These are phyloP conservation scores for Aegilops sharonensis DNA, from an alignment of 176 grass and related monocot genomes.

Conservation along the genomic window DNA sequence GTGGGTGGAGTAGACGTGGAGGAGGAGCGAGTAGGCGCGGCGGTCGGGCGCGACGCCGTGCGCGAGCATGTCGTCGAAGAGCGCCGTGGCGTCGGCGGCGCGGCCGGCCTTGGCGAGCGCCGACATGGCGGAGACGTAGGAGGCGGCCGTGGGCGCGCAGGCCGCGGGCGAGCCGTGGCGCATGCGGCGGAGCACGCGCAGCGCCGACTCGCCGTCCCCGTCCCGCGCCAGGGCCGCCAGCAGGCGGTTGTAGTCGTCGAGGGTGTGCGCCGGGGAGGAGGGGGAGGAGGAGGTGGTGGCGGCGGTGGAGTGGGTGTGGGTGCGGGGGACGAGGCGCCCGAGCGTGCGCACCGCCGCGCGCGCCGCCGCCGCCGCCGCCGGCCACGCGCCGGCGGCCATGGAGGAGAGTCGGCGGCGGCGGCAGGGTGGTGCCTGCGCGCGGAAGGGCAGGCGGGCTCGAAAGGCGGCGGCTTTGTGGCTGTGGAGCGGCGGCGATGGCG, in stretches of 20 bases:
- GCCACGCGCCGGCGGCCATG: constrained; percentile 44
- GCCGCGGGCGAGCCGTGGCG: constrained; percentile 35
- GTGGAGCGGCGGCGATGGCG: not conserved
- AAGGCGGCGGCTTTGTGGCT: too few relatives aligned
- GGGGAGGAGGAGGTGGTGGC: not conserved
- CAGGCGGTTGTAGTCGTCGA: constrained; percentile 72
- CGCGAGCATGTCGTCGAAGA: constrained; percentile 88
- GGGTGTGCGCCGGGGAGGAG: constrained; percentile 38
- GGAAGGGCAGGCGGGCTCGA: not conserved
- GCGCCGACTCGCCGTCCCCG: constrained; percentile 51
- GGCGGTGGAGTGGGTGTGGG: constrained; percentile 8
- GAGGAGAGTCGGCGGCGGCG: constrained; percentile 20
- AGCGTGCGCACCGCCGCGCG: constrained; percentile 38
- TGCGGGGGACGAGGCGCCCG: constrained; percentile 22
- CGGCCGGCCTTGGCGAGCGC: constrained; percentile 56
- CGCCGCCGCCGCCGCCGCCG: constrained; percentile 31
- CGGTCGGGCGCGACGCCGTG: constrained; percentile 52
- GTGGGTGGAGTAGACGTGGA: constrained; percentile 85
- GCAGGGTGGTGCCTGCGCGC: not conserved
- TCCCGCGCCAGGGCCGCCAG: constrained; percentile 48
- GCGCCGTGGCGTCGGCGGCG: constrained; percentile 54
- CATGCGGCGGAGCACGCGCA: constrained; percentile 70
- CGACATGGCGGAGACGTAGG: constrained; percentile 69
- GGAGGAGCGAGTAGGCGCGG: constrained; percentile 55
- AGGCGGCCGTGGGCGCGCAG: constrained; percentile 47